Base-by-base conservation (phyloP, 2,329 filamentous ascomycete species). In the Ceratocystis harringtonii region DNA sequence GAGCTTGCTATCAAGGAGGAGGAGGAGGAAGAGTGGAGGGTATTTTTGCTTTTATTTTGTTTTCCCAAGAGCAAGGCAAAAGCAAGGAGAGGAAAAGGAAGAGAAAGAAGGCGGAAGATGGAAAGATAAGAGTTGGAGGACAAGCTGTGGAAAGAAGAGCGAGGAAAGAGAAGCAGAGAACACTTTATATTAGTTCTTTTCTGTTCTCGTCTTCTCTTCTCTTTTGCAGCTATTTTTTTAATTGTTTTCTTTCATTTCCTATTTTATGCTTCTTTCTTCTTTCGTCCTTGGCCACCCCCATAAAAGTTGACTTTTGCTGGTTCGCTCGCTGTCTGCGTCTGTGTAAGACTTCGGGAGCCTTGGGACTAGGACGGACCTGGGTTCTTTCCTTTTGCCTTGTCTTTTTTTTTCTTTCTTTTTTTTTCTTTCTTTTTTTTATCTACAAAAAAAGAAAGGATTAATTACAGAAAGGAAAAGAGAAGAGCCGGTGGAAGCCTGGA, bases 311-410 rank as follows among this genome's bases (percentile, higher is more conserved):
- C 19, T 25, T 58, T 58, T 58, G 52, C 52, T 58, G 28, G 52
- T 58, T 58, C 55, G 28, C 55, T 58, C 55, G 55, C 55, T 58
- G 55, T 58, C 55, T 58, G 55, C 30, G 55, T 58, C 55, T 58
- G 55, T 58, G 55, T 58, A 58, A 58, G 55, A 58, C 55, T 58
- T 36, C 55, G 55, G 55, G 55, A 58, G 55, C 55, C 55, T 58
- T 58, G 55, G 55, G 55, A 58, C 55, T 58, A 58, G 25, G 55
- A 58, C 55, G 55, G 55, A 58, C 55, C 55, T 58, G 55, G 55
- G n/a, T 17, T 8, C 22, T 58, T 58, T 32, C 43, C 45, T 30
- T 52, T 36, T 62, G 32, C 44, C 25, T 52, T 36, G 25, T 22
- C 22, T 50, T 62, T 50, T 48, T 30, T 62, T 48, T 50, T 62